Evolutionary conservation across 176 grass and related monocot genomes (phyloP), one percentile per base, ranked within the genome.

Genomic region (Canna indica): DNA sequence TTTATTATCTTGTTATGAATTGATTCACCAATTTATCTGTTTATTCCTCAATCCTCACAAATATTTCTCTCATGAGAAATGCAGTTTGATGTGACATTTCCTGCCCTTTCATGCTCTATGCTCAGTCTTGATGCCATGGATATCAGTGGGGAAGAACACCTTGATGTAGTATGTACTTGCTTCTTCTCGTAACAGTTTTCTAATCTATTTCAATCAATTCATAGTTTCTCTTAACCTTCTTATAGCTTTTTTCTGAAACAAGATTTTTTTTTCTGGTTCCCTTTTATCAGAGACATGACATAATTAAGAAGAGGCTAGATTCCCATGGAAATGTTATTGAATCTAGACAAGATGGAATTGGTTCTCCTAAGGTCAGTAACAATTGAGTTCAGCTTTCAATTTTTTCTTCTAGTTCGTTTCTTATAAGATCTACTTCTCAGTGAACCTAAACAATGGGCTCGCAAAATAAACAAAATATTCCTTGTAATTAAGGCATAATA

Each of bases 11-110:
- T 22, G 22, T 54, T n/a, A n/a, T 4, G 22, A 20, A 18, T 73
- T 48, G 28, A 33, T 63, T 64, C n/a, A 73, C 27, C 39, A 66
- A 27, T 47, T 20, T 17, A 54, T 65, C 64, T 3, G 0, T 47
- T 14, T 1, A 1, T 64, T 30, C 28, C 38, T 25, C 22, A 17
- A 5, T 35, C 10, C 18, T 42, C 41, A 34, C 28, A 16, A 11
- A 25, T 71, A 59, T 61, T 8, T 70, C 74, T 32, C 59, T 47
- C 22, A 67, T 67, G 59, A 45, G 72, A 83, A 86, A 41, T 88
- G 86, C 94, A 97, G 89, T 90, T 97, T 85, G 94, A 97, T 60
- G 42, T 97, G 44, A 90, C 88, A 39, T 97, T 97, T 65, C 94
- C 94, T 77, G 94, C 94, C 31, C 94, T 97, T 80, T 83, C 91